A percentile compares a stretch with the other conserved stretches of the same genome.
phyloP scores from a whole-genome alignment of 441 rosid genomes.

The Viola pubescens region DNA sequence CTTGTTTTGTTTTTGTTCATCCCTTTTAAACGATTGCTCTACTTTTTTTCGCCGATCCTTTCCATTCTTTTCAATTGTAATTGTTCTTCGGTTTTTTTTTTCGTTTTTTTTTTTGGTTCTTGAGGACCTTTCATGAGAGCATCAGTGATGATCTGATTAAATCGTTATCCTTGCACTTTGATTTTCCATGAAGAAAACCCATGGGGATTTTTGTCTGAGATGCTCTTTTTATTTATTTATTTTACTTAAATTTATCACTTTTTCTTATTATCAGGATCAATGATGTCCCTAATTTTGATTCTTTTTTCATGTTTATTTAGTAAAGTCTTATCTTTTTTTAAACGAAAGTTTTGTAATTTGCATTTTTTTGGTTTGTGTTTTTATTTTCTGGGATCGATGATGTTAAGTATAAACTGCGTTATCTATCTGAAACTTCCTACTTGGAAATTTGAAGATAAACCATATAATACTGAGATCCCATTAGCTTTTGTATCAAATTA shows the following conservation, averaged over 20 bases:
- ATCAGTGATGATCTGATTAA: slow-evolving; percentile 49
- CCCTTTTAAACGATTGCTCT: no score
- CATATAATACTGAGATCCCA: slow-evolving; percentile 28
- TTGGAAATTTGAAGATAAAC: slow-evolving; percentile 29
- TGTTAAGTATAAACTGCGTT: slow-evolving; percentile 37
- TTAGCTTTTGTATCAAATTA: background rate
- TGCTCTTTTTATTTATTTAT: slow-evolving; percentile 32
- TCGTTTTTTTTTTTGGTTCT: background rate
- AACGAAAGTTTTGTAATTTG: background rate
- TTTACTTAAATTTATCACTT: slow-evolving; percentile 68
- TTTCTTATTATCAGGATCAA: no score
- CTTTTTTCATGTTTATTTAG: no score
- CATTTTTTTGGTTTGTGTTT: background rate
- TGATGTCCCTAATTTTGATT: no score
- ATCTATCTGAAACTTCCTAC: slow-evolving; percentile 35
- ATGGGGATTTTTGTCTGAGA: no score
- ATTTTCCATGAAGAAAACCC: no score
- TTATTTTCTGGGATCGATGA: slow-evolving; percentile 25
- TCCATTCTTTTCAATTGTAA: background rate
- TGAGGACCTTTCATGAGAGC: slow-evolving; percentile 10
- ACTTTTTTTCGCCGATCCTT: background rate
- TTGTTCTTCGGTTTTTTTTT: no score
- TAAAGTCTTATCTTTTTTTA: no score
- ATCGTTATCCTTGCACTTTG: slow-evolving; percentile 3
- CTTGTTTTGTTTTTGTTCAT: background rate